phyloP scores from a whole-genome alignment of 2,329 filamentous ascomycete species.

The Trichoderma polysporum region DNA sequence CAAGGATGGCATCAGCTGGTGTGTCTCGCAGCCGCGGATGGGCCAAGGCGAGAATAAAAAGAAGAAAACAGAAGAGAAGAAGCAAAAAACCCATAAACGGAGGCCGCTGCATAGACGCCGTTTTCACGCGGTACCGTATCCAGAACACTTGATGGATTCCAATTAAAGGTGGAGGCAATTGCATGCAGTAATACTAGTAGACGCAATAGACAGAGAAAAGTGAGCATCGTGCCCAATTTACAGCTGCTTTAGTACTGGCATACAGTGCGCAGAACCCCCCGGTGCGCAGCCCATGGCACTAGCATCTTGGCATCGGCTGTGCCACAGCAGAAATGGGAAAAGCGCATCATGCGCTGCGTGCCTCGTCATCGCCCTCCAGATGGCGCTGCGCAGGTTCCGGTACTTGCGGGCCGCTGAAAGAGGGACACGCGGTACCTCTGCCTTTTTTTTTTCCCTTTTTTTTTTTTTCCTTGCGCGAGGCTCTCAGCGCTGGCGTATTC shows the following conservation, averaged over 20 bases:
- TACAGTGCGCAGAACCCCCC: conserved; percentile 3
- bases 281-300: conserved; percentile 3
- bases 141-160: background rate
- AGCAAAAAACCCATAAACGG: background rate
- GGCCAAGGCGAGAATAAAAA: background rate
- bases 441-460: background rate
- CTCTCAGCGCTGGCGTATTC: background rate
- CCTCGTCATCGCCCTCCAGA: conserved; percentile 42
- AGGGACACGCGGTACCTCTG: conserved; percentile 17
- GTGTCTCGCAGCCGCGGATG: background rate
- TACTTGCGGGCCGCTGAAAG: conserved; percentile 22
- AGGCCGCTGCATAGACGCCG: conserved; percentile 2
- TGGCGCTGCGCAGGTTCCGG: conserved; percentile 24
- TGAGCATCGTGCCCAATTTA: background rate
- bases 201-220: background rate
- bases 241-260: background rate
- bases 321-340: conserved; percentile 22
- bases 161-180: background rate
- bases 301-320: conserved; percentile 22
- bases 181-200: background rate
- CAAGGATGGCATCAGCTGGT: background rate
- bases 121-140: background rate
- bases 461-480: background rate
- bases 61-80: too few relatives aligned
- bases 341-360: conserved; percentile 28